A percentile compares a stretch with the other conserved stretches of the same genome.
Evolutionary conservation across 2,329 filamentous ascomycete genomes (phyloP).

Genomic region (Knufia petricola): DNA sequence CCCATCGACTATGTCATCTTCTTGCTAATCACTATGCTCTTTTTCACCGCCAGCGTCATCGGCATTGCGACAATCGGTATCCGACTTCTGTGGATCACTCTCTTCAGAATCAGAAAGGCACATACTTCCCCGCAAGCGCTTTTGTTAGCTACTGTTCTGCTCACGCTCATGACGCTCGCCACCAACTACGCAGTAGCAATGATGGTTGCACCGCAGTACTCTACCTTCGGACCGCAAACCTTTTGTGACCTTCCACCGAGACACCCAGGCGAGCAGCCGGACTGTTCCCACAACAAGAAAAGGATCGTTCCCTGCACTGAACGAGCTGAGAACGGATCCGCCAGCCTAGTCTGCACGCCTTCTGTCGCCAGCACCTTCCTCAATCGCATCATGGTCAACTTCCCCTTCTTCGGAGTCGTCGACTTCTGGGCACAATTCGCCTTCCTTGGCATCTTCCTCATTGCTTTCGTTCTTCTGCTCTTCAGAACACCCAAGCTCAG

Average conservation of each 20-base stretch:
- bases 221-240: constrained; percentile 86
- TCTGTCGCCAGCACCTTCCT: constrained; percentile 86
- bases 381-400: constrained; percentile 85
- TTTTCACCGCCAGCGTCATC: constrained; percentile 80
- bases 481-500: constrained; percentile 73
- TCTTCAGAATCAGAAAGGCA: constrained; percentile 84
- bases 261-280: constrained; percentile 55
- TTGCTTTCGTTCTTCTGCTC: constrained; percentile 69
- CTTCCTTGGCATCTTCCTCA: constrained; percentile 73
- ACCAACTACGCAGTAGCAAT: constrained; percentile 90
- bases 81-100: constrained; percentile 86
- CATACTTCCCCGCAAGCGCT: constrained; percentile 86
- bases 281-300: constrained; percentile 62
- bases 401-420: constrained; percentile 87
- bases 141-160: constrained; percentile 78
- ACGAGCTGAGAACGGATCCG: constrained; percentile 57
- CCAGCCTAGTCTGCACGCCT: constrained; percentile 76
- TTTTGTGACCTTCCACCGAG: constrained; percentile 69
- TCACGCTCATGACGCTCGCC: constrained; percentile 79
- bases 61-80: constrained; percentile 83
- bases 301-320: constrained; percentile 78
- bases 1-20: constrained; percentile 89
- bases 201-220: constrained; percentile 91
- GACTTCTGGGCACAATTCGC: constrained; percentile 94
- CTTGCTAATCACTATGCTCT: constrained; percentile 69